A percentile compares a stretch with the other conserved stretches of the same genome.
Conservation (phyloP, 345 rosid species). For the Draba incana region DNA sequence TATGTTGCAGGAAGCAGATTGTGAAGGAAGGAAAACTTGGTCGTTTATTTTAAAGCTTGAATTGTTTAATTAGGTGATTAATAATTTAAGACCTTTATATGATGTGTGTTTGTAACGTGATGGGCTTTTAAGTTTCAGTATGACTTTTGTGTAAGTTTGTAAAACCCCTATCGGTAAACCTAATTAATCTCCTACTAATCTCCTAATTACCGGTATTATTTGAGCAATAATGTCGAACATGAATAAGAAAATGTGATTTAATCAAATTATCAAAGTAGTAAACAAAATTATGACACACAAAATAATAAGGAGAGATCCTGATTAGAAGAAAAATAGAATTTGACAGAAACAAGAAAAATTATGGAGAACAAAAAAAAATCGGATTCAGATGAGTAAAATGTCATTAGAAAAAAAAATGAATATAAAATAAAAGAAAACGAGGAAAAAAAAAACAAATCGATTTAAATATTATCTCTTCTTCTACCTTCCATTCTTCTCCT, state of each 20-base stretch:
- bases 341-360: conserved; percentile 30
- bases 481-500: neutral
- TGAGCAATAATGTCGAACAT: neutral
- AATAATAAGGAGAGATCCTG: neutral
- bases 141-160: neutral
- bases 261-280: neutral
- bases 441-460: conserved; percentile 5
- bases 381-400: conserved; percentile 25
- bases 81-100: neutral
- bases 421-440: neutral
- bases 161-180: neutral
- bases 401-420: neutral
- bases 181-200: neutral
- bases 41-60: neutral
- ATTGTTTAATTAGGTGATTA: neutral
- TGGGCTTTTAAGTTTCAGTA: neutral
- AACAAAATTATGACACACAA: neutral
- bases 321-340: neutral
- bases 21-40: neutral
- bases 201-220: neutral
- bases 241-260: neutral
- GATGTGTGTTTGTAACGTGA: neutral
- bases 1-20: conserved; percentile 25
- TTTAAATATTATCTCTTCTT: conserved; percentile 13
- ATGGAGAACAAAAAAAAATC: conserved; percentile 16